phyloP scores from a whole-genome alignment of 805 yeast species.

The Debaryomyces tyrocola region DNA sequence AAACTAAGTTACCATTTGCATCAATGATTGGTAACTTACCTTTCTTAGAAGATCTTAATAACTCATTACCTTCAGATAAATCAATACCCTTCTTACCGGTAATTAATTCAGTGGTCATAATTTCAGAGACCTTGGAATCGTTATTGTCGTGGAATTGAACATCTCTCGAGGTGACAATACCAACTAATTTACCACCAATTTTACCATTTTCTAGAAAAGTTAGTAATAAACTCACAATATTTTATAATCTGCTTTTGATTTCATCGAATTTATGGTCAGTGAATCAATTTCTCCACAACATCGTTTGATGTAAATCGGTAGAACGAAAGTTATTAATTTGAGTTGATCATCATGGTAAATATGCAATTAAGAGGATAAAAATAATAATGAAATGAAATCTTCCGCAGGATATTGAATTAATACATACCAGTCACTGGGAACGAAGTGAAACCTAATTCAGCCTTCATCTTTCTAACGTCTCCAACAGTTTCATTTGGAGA shows the following conservation, averaged over 20 bases:
- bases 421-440: conserved; percentile 99
- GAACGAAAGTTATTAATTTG: conserved; percentile 93
- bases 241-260: not conserved
- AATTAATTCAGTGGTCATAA: conserved; percentile 88
- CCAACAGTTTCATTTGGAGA: conserved; percentile 75
- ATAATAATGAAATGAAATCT: conserved; percentile 1
- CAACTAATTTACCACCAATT: conserved; percentile 85
- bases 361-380: conserved; percentile 2
- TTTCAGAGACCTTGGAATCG: conserved; percentile 58
- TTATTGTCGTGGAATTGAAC: conserved; percentile 88
- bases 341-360: conserved; percentile 52
- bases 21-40: conserved; percentile 97
- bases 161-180: conserved; percentile 96
- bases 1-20: conserved; percentile 67
- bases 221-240: conserved; percentile 16
- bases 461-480: conserved; percentile 72
- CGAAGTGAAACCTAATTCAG: conserved; percentile 85
- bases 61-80: conserved; percentile 83
- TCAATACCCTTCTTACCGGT: conserved; percentile 83
- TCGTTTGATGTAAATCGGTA: conserved; percentile 96
- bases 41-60: conserved; percentile 89
- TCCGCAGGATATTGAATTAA: conserved; percentile 4
- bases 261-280: conserved; percentile 31
- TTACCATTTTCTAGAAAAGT: conserved; percentile 70
- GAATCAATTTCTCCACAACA: conserved; percentile 76